Percentiles rank a stretch among this genome's conserved stretches.
These are phyloP conservation scores for Entomortierella lignicola DNA, from an alignment of 192 early-diverging fungal genomes.

Conservation along the genomic window DNA sequence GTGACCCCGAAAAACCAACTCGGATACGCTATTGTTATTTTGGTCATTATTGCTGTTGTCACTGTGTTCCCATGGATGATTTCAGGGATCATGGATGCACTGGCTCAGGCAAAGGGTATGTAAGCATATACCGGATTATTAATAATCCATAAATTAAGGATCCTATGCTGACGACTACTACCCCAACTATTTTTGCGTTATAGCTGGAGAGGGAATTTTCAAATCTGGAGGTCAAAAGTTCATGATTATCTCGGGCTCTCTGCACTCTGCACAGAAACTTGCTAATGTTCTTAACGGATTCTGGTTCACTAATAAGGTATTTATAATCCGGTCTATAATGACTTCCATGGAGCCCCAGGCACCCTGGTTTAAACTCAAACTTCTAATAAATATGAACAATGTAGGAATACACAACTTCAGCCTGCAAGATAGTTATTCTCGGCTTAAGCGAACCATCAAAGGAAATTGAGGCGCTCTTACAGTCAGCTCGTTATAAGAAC, in stretches of 20 bases:
- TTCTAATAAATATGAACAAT: neutral
- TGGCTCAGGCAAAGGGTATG: conserved; percentile 48
- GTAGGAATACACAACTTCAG: conserved; percentile 44
- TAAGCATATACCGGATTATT: neutral
- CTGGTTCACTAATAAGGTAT: conserved; percentile 55
- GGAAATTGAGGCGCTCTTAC: conserved; percentile 43
- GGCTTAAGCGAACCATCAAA: conserved; percentile 48
- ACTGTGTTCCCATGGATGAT: conserved; percentile 70
- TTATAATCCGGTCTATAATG: neutral
- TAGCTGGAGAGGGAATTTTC: conserved; percentile 53
- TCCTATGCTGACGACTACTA: neutral
- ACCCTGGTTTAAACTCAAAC: neutral
- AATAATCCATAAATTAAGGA: neutral
- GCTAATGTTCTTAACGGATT: conserved; percentile 53
- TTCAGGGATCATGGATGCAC: conserved; percentile 56
- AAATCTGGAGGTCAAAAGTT: conserved; percentile 54
- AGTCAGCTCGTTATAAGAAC: conserved; percentile 51
- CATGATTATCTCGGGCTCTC: conserved; percentile 62
- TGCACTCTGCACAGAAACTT: conserved; percentile 56
- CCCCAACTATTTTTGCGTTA: neutral
- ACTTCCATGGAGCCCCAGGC: neutral
- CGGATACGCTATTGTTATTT: conserved; percentile 69
- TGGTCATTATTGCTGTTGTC: conserved; percentile 68
- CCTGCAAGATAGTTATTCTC: conserved; percentile 51
- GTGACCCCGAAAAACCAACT: conserved; percentile 66